Conservation (phyloP, 257 asterid species). For the Solanum chmielewskii region DNA sequence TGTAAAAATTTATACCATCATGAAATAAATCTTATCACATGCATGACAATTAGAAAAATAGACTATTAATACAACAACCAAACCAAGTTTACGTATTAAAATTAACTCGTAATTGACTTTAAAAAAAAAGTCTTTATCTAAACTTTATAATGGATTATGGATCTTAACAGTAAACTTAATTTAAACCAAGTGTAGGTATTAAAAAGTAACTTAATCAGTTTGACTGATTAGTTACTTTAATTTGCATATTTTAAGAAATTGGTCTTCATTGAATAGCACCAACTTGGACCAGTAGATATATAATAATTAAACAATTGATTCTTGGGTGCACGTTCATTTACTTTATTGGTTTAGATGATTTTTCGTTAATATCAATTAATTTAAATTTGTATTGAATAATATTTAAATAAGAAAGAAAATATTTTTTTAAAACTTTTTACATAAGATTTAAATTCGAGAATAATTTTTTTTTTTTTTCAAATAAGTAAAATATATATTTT, state of each 20-base stretch:
- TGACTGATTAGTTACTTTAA: not conserved
- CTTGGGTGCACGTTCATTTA: not conserved
- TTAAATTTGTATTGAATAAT: rapidly evolving
- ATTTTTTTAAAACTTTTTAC: not conserved
- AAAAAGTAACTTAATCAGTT: not conserved
- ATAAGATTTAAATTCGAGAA: not conserved
- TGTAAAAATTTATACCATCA: not conserved
- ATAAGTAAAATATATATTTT: too few species aligned
- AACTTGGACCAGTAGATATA: not conserved
- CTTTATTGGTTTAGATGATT: not conserved
- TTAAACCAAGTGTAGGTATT: not conserved
- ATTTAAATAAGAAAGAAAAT: rapidly evolving
- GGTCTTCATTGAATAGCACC: not conserved
- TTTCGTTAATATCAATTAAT: not conserved
- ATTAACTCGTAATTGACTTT: not conserved
- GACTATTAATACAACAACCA: not conserved
- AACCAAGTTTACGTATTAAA: not conserved
- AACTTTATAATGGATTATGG: not conserved
- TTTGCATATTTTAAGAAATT: not conserved
- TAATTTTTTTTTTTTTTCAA: too few species aligned
- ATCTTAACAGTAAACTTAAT: not conserved
- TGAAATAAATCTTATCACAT: not conserved
- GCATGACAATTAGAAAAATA: not conserved
- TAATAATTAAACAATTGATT: not conserved
- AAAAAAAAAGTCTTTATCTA: not conserved